Evolutionary conservation across 257 asterid species (phyloP), one percentile per base, ranked within the genome.

Genomic region (Capsicum chinense): DNA sequence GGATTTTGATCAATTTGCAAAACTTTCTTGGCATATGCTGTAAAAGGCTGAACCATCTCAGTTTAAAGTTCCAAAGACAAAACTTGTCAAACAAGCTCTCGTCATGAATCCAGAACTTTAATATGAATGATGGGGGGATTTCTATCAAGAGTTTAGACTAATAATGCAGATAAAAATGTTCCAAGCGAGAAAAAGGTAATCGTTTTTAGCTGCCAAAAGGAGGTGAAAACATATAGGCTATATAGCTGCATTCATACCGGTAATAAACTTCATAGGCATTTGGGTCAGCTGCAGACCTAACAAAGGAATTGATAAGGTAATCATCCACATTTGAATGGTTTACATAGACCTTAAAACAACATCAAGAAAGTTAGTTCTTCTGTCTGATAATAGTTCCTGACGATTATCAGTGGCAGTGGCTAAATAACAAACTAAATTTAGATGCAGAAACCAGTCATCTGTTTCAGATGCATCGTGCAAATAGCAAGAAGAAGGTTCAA

Each of bases 251-350:
- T 54, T 54, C 82, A 78, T 90, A 94, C 99, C 99, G 92, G 89
- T 91, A 96, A 83, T 96, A 96, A 84, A 96, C 99, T 89, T 96
- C 98, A n/a, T 93, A 93, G 15, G 99, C 97, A 85, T 96, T 89
- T 52, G 97, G 98, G 83, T 96, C 99, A 79, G 92, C 91, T 21
- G 99, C 94, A 17, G 99, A 98, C 79, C 83, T 88, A 15, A 89
- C 91, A 56, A 95, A 93, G 80, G 98, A 95, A 87, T 91, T 86
- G 48, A 94, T 88, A 66, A 95, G 97, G 87, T 94, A 93, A 60
- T 92, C 93, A 87, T 95, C 98, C 80, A 95, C 98, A 79, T 95
- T 95, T 76, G 96, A 90, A 79, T 98, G 56, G 85, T 94, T 92
- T 47, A 70, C 57, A 85, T 94, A 94, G 62, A 95, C 95, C 99